These are phyloP conservation scores for Plantago major DNA, from an alignment of 257 asterid genomes.

Conservation along the genomic window DNA sequence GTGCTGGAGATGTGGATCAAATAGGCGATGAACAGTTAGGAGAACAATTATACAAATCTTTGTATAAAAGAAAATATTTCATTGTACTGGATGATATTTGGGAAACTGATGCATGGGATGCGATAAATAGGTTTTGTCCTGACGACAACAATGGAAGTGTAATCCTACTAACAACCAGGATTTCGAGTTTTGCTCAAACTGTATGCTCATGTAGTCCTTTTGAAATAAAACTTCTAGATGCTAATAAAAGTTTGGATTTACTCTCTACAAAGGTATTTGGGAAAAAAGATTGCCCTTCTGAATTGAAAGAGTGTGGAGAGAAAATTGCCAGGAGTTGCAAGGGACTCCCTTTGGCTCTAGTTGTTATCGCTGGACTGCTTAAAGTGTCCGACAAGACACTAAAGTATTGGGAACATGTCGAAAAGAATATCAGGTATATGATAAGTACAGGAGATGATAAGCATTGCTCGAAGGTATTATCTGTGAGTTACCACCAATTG, in stretches of 20 bases:
- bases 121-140: slow-evolving; percentile 5
- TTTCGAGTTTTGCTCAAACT: not conserved
- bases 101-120: slow-evolving; percentile 12
- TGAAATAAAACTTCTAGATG: slow-evolving; percentile 1
- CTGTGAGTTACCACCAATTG: slow-evolving; percentile 8
- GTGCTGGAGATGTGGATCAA: not conserved
- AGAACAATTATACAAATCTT: slow-evolving; percentile 2
- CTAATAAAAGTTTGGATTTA: slow-evolving; percentile 5
- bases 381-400: not conserved
- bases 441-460: slow-evolving; percentile 12
- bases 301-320: slow-evolving; percentile 11
- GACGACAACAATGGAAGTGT: not conserved
- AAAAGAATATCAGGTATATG: not conserved
- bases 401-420: slow-evolving; percentile 4
- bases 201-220: not conserved
- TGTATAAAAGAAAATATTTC: slow-evolving; percentile 10
- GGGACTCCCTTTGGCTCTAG: slow-evolving; percentile 22
- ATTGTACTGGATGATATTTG: slow-evolving; percentile 26
- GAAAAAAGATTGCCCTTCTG: slow-evolving; percentile 7
- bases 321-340: slow-evolving; percentile 15
- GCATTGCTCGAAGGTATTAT: slow-evolving; percentile 7
- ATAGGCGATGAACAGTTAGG: slow-evolving; percentile 10
- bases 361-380: slow-evolving; percentile 17
- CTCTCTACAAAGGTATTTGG: slow-evolving; percentile 6
- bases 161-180: slow-evolving; percentile 19